Percentiles rank a stretch among this genome's conserved stretches.
phyloP scores from a whole-genome alignment of 2,329 filamentous ascomycete species.

The Elsinoe perseae region DNA sequence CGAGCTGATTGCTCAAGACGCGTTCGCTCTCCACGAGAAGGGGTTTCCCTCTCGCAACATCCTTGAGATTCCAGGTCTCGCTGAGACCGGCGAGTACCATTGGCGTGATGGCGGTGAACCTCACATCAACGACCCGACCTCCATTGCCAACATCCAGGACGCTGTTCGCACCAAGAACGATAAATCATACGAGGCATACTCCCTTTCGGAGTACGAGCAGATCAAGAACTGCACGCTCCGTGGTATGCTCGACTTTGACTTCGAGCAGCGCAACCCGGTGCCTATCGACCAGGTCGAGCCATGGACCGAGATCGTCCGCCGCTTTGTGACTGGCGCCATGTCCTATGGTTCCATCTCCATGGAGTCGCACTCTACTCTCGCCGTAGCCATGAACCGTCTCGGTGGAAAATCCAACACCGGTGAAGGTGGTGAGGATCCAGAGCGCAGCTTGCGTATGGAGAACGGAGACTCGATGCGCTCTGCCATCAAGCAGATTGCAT shows the following conservation, averaged over 20 bases:
- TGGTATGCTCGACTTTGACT: constrained; percentile 92
- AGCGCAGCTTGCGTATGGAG: constrained; percentile 75
- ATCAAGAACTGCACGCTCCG: constrained; percentile 95
- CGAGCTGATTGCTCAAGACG: constrained; percentile 86
- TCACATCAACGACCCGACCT: constrained; percentile 89
- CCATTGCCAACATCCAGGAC: constrained; percentile 95
- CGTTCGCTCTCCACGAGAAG: constrained; percentile 88
- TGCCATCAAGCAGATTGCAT: constrained; percentile 95
- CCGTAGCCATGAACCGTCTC: constrained; percentile 92
- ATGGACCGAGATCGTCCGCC: constrained; percentile 94
- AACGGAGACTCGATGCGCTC: constrained; percentile 97
- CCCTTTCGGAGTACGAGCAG: constrained; percentile 83
- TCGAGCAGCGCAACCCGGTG: constrained; percentile 74
- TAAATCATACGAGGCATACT: constrained; percentile 97
- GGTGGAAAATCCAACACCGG: constrained; percentile 97
- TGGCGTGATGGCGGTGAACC: constrained; percentile 95
- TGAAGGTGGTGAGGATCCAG: constrained; percentile 91
- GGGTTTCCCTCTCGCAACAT: constrained; percentile 79
- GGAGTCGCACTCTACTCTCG: constrained; percentile 93
- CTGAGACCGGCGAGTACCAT: constrained; percentile 94
- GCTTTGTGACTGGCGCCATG: constrained; percentile 96
- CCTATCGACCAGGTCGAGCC: constrained; percentile 96
- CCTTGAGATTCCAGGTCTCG: constrained; percentile 66
- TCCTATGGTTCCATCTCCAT: constrained; percentile 98
- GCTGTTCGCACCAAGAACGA: constrained; percentile 95